Evolutionary conservation across 148 eudicot genomes (phyloP).

Genomic region (Fagopyrum esculentum): DNA sequence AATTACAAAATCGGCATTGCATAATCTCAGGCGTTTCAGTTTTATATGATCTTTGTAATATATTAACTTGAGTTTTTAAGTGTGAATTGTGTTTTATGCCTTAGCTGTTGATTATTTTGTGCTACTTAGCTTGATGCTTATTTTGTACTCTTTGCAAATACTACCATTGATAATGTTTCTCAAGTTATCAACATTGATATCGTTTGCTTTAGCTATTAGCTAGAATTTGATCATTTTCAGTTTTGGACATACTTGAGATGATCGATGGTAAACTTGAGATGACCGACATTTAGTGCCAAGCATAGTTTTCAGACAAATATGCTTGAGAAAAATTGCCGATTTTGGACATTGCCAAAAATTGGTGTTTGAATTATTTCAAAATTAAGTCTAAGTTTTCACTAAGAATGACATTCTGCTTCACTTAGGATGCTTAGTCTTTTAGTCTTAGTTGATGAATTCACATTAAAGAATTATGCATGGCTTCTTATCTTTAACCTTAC

Average conservation of each 20-base stretch:
- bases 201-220: not conserved
- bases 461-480: not conserved
- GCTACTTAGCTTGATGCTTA: not conserved
- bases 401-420: not conserved
- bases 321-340: not conserved
- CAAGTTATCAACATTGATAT: not conserved
- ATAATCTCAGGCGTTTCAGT: not conserved
- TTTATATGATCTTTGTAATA: too few relatives aligned
- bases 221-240: too few relatives aligned
- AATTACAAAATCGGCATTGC: not conserved
- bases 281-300: not conserved
- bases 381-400: not conserved
- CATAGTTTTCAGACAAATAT: not conserved
- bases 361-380: not conserved
- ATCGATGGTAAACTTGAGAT: not conserved
- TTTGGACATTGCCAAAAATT: not conserved
- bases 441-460: not conserved
- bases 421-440: not conserved
- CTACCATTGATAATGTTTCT: not conserved
- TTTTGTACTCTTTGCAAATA: not conserved
- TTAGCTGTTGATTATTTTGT: not conserved
- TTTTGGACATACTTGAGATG: not conserved
- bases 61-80: too few relatives aligned
- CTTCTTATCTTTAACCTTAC: not conserved
- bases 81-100: not conserved